Conservation (phyloP, 805 yeast genomes). For the Isabelozyma rhagii region DNA sequence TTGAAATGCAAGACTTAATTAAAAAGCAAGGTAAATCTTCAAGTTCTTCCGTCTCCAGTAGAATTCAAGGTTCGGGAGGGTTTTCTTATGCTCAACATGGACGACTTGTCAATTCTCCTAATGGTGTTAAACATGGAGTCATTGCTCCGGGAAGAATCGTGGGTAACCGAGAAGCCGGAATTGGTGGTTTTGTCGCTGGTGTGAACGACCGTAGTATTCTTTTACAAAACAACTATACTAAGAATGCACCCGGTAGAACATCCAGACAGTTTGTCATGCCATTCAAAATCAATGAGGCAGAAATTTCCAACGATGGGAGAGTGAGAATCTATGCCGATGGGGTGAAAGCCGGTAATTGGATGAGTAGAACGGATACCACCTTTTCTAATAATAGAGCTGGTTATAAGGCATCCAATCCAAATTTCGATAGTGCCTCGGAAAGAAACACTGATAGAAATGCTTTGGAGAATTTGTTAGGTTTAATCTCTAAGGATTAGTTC, state of each 20-base stretch:
- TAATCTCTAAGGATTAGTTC: conserved; percentile 8
- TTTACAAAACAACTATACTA: conserved; percentile 38
- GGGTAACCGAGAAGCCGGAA: conserved; percentile 48
- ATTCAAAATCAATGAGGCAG: conserved; percentile 38
- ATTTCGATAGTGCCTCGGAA: conserved; percentile 29
- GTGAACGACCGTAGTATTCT: conserved; percentile 33
- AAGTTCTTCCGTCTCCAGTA: conserved; percentile 7
- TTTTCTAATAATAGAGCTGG: conserved; percentile 15
- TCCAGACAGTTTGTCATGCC: conserved; percentile 43
- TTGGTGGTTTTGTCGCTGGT: conserved; percentile 43
- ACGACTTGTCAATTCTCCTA: conserved; percentile 64
- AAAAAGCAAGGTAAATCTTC: conserved; percentile 12
- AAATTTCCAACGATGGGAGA: conserved; percentile 32
- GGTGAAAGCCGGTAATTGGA: conserved; percentile 39
- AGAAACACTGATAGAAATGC: conserved; percentile 30
- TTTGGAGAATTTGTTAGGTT: conserved; percentile 23
- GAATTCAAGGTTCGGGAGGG: conserved; percentile 71
- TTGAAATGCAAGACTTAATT: conserved; percentile 19
- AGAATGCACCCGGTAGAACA: conserved; percentile 38
- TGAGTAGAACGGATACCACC: conserved; percentile 22
- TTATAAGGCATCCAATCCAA: conserved; percentile 30
- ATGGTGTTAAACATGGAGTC: conserved; percentile 55
- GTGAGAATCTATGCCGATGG: conserved; percentile 39
- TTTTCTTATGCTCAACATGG: conserved; percentile 69
- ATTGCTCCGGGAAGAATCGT: conserved; percentile 70